Evolutionary conservation across 2,329 filamentous ascomycete species (phyloP).

Genomic region (Trichoderma koningiopsis): DNA sequence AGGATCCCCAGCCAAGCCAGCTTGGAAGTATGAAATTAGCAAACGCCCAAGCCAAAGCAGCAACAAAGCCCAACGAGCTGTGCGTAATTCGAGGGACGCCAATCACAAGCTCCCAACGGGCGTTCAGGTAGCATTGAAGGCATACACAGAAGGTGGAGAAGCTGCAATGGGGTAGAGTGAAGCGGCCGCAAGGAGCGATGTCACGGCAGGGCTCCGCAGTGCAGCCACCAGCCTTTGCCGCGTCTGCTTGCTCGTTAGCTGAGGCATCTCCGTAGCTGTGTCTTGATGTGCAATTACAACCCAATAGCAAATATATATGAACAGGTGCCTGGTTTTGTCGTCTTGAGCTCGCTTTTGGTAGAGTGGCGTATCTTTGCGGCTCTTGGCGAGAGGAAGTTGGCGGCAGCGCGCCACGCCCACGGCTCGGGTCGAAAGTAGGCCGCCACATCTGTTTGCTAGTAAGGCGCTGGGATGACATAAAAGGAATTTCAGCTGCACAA

Average conservation of each 20-base stretch:
- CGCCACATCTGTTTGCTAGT: background rate
- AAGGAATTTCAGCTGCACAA: background rate
- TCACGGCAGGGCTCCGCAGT: background rate
- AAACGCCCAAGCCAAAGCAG: background rate
- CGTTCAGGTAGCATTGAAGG: background rate
- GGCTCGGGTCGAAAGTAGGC: background rate
- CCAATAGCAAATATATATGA: background rate
- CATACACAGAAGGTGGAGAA: slow-evolving; percentile 8
- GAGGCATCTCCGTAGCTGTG: background rate
- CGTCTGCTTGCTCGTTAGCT: background rate
- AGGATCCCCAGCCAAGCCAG: background rate
- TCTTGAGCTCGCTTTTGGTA: background rate
- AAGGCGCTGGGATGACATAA: background rate
- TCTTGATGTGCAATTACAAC: background rate
- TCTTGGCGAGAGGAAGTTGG: background rate
- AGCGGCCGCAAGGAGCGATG: background rate
- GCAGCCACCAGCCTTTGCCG: slow-evolving; percentile 1
- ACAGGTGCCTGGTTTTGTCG: background rate
- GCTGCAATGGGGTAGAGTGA: background rate
- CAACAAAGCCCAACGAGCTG: background rate
- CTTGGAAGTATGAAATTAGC: background rate
- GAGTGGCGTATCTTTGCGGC: background rate
- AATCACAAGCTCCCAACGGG: background rate
- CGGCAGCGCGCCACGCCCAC: background rate
- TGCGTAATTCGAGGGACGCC: background rate